Base-by-base conservation (phyloP, 345 rosid genomes). In the Pugionium dolabratum region DNA sequence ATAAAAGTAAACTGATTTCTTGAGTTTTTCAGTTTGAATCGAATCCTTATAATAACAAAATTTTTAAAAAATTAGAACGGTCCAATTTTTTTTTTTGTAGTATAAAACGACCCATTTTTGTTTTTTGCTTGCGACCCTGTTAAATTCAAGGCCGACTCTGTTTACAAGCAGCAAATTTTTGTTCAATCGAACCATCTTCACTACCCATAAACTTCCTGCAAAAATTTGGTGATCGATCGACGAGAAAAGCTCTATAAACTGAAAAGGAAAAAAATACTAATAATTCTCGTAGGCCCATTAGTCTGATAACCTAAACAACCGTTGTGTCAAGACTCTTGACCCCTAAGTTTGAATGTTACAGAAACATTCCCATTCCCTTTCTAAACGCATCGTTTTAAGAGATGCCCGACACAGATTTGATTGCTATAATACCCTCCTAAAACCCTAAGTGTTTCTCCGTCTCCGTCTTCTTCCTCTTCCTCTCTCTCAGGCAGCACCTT, bases 121-220 rank as follows among this genome's bases (percentile, higher is more conserved):
- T n/a, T n/a, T n/a, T n/a, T n/a, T n/a, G n/a, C n/a, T n/a, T n/a
- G n/a, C n/a, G n/a, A n/a, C n/a, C n/a, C n/a, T n/a, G n/a, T n/a
- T n/a, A n/a, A n/a, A n/a, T n/a, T n/a, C n/a, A n/a, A n/a, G n/a
- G n/a, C n/a, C n/a, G n/a, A n/a, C n/a, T n/a, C n/a, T n/a, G n/a
- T 63, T 84, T 72, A 29, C 95, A 92, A 8, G 78, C 78, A 3
- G 85, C 89, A 40, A 87, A 84, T 4, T 86, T 86, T 57, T 82
- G 90, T 73, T 85, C 95, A 5, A 84, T 53, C 2, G 92, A 84
- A 1, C 81, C 87, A 43, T 85, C 88, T 67, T 87, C 95, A 46
- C 62, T 55, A 43, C 64, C 84, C 93, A 90, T 88, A 11, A 3
- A 26, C 68, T 62, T 41, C 61, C 78, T 74, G 59, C 66, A 48